These are phyloP conservation scores for Reticulascus tulasneorum DNA, from an alignment of 2,329 filamentous ascomycete species.

Conservation along the genomic window DNA sequence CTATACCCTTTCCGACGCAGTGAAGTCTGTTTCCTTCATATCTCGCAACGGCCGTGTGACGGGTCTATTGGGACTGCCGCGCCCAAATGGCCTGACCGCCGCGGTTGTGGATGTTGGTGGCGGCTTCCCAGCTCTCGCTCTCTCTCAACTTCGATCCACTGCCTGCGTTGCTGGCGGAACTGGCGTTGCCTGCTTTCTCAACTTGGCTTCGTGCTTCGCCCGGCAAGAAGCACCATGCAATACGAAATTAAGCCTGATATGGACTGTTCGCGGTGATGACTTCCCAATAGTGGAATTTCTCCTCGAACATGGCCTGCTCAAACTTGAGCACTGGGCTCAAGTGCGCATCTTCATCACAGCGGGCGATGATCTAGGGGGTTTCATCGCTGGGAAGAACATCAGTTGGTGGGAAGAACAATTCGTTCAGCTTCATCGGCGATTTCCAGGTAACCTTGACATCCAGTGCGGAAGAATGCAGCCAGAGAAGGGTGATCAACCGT, in stretches of 20 bases:
- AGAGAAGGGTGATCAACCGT: not conserved
- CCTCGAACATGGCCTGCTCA: conserved; percentile 7
- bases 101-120: conserved; percentile 12
- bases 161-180: conserved; percentile 15
- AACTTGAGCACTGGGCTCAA: conserved; percentile 1
- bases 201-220: conserved; percentile 7
- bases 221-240: not conserved
- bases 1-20: not conserved
- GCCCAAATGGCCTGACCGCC: conserved; percentile 12
- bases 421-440: no score
- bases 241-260: no score
- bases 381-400: conserved; percentile 6
- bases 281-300: conserved; percentile 13
- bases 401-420: conserved; percentile 10
- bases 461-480: conserved; percentile 11
- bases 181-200: conserved; percentile 13
- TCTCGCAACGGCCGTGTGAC: conserved; percentile 17
- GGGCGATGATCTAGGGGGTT: conserved; percentile 9
- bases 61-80: conserved; percentile 14
- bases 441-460: no score
- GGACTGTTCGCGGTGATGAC: conserved; percentile 15
- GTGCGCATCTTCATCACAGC: conserved; percentile 15
- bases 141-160: not conserved
- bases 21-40: conserved; percentile 4
- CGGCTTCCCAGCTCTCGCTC: conserved; percentile 6